Base-by-base conservation (phyloP, 2,329 filamentous ascomycete species). In the Aspergillus sp. region DNA sequence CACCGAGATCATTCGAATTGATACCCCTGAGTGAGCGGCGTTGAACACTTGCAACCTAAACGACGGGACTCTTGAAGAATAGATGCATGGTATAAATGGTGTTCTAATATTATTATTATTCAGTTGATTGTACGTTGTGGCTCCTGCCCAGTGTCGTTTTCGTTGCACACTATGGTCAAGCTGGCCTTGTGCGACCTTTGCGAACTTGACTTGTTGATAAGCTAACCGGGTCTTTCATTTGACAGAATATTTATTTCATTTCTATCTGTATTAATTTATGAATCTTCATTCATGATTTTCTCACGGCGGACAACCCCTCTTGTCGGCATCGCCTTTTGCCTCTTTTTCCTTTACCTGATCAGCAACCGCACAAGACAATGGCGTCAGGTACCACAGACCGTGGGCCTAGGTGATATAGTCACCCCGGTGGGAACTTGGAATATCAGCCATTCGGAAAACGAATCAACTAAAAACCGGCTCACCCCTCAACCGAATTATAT, bases 391-490 rank as follows among this genome's bases (percentile, higher is more conserved):
- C 61, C 66, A 11, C 66, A 68, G 51, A 54, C 54, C 27, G 51
- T 70, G 29, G 66, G 66, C n/a, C 47, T 70, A 29, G 66, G 66
- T 6, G 66, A 69, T 10, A 33, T 59, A 33, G 46, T 58, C 19
- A 19, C 19, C 19, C 19, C 42, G 19, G 47, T 50, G 6, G 28
- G 36, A 33, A 19, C 47, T 37, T 51, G 32, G 39, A 58, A 59
- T 39, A 43, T 49, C 40, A 57, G 48, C 19, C 46, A 48, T 7
- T 35, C 34, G 30, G 40, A 45, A 7, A 40, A 44, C 7, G 38
- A 44, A 33, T 35, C 26, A 6, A 30, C 39, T 19, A 54, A 52
- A 46, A 46, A 49, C 33, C 52, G 52, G 7, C 61, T 58, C 41
- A 59, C 60, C 4, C 62, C 61, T 6, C 58, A 48, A 6, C 58